Conservation (phyloP, 495 filamentous ascomycete genomes). For the Penicillium pulvis region DNA sequence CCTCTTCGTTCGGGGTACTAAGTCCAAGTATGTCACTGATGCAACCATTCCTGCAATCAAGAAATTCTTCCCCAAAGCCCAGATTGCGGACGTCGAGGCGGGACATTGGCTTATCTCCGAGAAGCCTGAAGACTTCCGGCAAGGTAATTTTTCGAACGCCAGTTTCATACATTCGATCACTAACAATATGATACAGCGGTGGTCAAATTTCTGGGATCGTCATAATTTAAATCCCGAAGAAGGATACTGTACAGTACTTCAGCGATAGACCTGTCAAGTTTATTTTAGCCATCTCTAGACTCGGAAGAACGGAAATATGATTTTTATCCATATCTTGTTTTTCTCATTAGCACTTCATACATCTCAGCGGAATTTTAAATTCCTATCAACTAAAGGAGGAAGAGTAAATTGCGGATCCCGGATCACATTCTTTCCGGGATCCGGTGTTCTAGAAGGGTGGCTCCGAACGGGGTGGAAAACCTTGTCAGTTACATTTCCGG, state of each 20-base stretch:
- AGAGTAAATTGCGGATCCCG: not conserved
- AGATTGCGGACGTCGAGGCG: conserved; percentile 77
- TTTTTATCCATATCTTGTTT: not conserved
- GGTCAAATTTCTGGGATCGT: conserved; percentile 39
- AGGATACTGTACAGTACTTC: not conserved
- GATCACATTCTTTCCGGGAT: not conserved
- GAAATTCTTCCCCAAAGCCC: conserved; percentile 83
- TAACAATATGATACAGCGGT: conserved; percentile 35
- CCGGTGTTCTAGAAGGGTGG: not conserved
- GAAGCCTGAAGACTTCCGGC: conserved; percentile 82
- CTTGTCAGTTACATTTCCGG: not conserved
- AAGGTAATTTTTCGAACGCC: conserved; percentile 57
- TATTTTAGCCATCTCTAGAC: not conserved
- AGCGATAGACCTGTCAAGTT: not conserved
- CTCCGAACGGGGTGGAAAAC: not conserved
- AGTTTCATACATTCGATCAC: not conserved
- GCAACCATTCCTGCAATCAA: conserved; percentile 87
- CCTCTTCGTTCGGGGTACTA: conserved; percentile 81
- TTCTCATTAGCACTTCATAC: not conserved
- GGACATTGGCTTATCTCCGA: conserved; percentile 97
- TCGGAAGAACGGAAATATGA: not conserved
- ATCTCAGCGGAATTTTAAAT: not conserved
- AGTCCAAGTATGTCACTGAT: conserved; percentile 83
- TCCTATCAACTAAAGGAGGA: too few relatives aligned
- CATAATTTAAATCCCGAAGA: conserved; percentile 1